Evolutionary conservation across 768 basidiomycete species (phyloP), one percentile per base, ranked within the genome.

Genomic region (Pleurotus pulmonarius): DNA sequence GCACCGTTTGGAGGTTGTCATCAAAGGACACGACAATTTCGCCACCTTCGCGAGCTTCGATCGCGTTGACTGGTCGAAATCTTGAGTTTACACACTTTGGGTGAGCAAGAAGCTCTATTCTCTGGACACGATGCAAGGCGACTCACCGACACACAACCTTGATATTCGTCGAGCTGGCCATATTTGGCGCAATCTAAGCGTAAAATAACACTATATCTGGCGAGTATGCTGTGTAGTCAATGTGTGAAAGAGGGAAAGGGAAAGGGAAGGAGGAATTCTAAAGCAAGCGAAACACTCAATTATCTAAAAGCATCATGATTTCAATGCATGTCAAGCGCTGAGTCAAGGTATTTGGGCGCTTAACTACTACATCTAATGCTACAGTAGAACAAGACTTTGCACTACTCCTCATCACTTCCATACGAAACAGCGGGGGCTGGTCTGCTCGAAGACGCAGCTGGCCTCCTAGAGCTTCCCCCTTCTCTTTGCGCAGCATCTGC

Each of bases 111-210:
- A 52, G 51, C 51, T 41, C 26, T 29, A 24, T n/a, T 20, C 29
- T 16, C 20, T 11, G 40, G 43, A 37, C 38, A 47, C 56, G 51
- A 53, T 48, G 59, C 58, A 47, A 39, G 49, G n/a, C 29, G 16
- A 74, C 93, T 63, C 64, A 95, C 96, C 96, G 93, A 82, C 96
- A 98, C 62, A 99, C 93, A 68, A 99, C 97, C 80, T 98, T 96
- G 82, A 96, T 94, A 71, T 95, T 95, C 63, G 86, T 94, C 60
- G 86, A 82, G 68, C 86, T 86, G 75, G 88, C 84, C 76, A 80
- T 82, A 68, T 67, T 29, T 66, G 68, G 68, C 64, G 48, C 56
- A 61, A 60, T 65, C 63, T 48, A 63, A 49, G 29, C 11, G 29
- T 34, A 11, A 34, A 34, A 11, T 34, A 34, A 34, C 9, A 34